Conservation (phyloP, 169 alveolate genomes). For the Ichthyophthirius multifiliis region DNA sequence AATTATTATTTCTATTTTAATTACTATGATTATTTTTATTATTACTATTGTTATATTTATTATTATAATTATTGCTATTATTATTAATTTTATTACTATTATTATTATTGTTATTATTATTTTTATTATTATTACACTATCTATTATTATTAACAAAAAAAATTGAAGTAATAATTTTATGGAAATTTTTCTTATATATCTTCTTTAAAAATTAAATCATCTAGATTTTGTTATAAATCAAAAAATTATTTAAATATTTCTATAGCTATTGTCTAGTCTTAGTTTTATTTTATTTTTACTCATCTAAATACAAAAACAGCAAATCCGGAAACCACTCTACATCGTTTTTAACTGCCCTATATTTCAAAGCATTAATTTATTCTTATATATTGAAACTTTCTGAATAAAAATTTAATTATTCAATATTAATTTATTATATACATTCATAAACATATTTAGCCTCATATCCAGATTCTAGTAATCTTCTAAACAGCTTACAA, state of each 20-base stretch:
- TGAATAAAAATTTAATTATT: not conserved
- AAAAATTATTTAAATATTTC: conserved; percentile 15
- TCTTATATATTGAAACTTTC: conserved; percentile 5
- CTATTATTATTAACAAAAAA: too few species aligned
- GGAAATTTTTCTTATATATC: not conserved
- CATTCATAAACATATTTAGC: not conserved
- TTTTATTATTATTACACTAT: too few species aligned
- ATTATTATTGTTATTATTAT: too few species aligned
- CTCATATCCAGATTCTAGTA: conserved; percentile 40
- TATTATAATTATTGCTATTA: too few species aligned
- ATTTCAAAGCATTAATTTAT: conserved; percentile 28
- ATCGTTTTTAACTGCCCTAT: conserved; percentile 20
- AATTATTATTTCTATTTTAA: too few species aligned
- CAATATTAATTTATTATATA: not conserved
- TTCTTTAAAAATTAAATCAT: not conserved
- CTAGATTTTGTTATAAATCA: not conserved
- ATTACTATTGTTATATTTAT: too few species aligned
- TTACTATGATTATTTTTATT: too few species aligned
- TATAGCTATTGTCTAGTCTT: conserved; percentile 24
- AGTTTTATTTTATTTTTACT: conserved; percentile 16
- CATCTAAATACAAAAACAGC: not conserved
- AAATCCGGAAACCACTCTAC: conserved; percentile 31
- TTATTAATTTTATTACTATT: too few species aligned
- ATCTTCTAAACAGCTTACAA: conserved; percentile 52
- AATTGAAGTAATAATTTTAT: too few species aligned